Conservation (phyloP, 768 basidiomycete species). For the Tulasnella calospora region DNA sequence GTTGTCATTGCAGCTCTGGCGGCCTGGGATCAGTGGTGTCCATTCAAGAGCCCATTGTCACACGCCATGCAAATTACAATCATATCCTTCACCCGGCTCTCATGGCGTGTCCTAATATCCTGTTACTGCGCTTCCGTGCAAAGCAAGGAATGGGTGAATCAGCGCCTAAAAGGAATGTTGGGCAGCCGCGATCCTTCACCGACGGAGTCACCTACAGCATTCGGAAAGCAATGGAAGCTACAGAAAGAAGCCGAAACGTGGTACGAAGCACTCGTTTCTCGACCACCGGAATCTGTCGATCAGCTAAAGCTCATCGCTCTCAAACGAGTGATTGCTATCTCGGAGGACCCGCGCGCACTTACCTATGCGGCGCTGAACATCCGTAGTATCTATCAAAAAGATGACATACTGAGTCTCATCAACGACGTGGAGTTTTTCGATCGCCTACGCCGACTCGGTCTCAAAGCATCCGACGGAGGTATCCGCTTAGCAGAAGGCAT, state of each 20-base stretch:
- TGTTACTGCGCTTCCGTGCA: too few species aligned
- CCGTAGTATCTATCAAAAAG: background rate
- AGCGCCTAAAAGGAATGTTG: too few species aligned
- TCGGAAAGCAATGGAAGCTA: background rate
- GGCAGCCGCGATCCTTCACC: too few species aligned
- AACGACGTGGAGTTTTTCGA: background rate
- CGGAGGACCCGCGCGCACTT: background rate
- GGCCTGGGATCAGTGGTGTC: background rate
- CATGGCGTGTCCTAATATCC: too few species aligned
- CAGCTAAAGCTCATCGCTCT: background rate
- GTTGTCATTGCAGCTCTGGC: background rate
- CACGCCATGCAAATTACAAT: background rate
- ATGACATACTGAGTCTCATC: background rate
- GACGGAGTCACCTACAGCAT: too few species aligned
- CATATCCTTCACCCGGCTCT: too few species aligned
- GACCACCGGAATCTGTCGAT: background rate
- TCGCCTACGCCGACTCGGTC: background rate
- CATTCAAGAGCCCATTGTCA: background rate
- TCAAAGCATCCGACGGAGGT: background rate
- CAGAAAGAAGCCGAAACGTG: background rate
- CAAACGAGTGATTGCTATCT: background rate
- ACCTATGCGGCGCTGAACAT: background rate
- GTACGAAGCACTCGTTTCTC: background rate
- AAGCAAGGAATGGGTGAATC: too few species aligned
- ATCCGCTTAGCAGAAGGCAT: background rate